A percentile compares a stretch with the other conserved stretches of the same genome.
Conservation (phyloP, 2,329 filamentous ascomycete species). For the Ophiostoma angusticollis region DNA sequence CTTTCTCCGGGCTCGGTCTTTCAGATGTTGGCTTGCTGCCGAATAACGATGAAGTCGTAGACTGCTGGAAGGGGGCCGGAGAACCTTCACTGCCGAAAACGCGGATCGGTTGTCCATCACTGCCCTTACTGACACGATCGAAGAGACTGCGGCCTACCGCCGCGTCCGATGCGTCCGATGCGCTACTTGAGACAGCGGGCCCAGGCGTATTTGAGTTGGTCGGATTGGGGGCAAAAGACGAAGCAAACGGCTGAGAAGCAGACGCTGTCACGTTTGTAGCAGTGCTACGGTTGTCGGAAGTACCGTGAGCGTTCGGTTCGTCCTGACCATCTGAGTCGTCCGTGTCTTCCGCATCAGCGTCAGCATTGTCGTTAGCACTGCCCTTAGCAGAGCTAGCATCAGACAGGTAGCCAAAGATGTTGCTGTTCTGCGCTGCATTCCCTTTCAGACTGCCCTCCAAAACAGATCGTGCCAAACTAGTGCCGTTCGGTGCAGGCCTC, state of each 20-base stretch:
- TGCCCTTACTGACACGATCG: slow-evolving; percentile 39
- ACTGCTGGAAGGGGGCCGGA: not conserved
- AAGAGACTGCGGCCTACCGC: slow-evolving; percentile 39
- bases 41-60: slow-evolving; percentile 14
- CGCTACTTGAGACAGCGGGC: too few species aligned
- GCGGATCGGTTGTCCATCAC: slow-evolving; percentile 36
- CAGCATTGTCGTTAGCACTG: slow-evolving; percentile 34
- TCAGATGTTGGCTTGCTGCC: slow-evolving; percentile 20
- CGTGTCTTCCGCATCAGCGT: slow-evolving; percentile 23
- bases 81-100: slow-evolving; percentile 21
- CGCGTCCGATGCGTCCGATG: slow-evolving; percentile 30
- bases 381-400: slow-evolving; percentile 42
- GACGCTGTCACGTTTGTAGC: slow-evolving; percentile 29
- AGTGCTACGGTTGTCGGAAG: slow-evolving; percentile 28
- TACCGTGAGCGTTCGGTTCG: slow-evolving; percentile 29
- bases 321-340: slow-evolving; percentile 34
- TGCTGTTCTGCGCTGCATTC: slow-evolving; percentile 26
- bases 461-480: slow-evolving; percentile 30
- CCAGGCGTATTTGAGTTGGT: slow-evolving; percentile 16
- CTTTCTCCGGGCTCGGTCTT: slow-evolving; percentile 32
- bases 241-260: slow-evolving; percentile 26
- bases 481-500: slow-evolving; percentile 23
- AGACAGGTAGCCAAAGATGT: slow-evolving; percentile 50
- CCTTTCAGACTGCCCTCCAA: slow-evolving; percentile 21
- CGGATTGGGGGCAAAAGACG: slow-evolving; percentile 22